Conservation (phyloP, 2,329 filamentous ascomycete species). For the Pseudogymnoascus sp. region DNA sequence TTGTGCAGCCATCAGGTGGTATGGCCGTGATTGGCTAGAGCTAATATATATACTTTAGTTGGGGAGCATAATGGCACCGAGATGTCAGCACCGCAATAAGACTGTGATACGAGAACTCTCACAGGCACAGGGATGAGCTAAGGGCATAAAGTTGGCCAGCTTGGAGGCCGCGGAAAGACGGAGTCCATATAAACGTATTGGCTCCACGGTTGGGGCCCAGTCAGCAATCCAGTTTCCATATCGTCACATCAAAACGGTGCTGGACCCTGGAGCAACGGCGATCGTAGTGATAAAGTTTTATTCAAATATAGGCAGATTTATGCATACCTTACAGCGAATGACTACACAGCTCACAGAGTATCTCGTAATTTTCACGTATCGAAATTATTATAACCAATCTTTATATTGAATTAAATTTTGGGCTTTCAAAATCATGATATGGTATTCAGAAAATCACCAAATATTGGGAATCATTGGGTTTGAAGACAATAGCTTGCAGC, state of each 20-base stretch:
- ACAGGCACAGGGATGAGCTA: background rate
- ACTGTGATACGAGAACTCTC: background rate
- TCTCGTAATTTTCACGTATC: background rate
- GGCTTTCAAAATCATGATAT: background rate
- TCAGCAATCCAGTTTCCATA: background rate
- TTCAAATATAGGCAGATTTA: background rate
- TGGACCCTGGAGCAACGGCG: background rate
- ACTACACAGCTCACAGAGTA: background rate
- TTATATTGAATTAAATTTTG: background rate
- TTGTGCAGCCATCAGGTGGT: background rate
- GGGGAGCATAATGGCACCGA: background rate
- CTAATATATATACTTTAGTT: slow-evolving; percentile 3
- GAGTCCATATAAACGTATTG: background rate
- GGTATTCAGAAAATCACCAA: background rate
- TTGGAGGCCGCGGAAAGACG: background rate
- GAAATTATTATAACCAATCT: background rate
- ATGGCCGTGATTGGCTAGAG: background rate
- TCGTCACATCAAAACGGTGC: background rate
- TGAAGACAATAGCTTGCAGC: background rate
- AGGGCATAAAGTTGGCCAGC: background rate
- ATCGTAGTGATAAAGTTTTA: background rate
- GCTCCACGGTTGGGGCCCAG: background rate
- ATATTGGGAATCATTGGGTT: background rate
- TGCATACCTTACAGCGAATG: background rate
- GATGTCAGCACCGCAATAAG: background rate